A percentile compares a stretch with the other conserved stretches of the same genome.
phyloP scores from a whole-genome alignment of 148 eudicot genomes.

The Rhododendron vialii region DNA sequence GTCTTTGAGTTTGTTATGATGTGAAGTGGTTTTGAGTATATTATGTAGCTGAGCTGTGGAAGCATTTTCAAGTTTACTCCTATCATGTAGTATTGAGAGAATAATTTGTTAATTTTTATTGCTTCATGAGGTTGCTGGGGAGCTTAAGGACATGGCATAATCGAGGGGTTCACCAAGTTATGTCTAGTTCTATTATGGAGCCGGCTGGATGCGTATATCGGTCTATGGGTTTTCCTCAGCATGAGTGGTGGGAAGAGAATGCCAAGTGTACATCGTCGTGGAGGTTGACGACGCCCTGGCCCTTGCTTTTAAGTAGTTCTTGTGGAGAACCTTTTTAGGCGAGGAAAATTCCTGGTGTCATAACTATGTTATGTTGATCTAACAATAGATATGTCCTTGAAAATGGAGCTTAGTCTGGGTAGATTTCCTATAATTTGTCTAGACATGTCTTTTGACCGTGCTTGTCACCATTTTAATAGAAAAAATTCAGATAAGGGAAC shows the following conservation, averaged over 20 bases:
- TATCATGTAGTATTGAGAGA: neutral
- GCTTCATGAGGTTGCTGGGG: neutral
- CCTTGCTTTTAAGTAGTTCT: neutral
- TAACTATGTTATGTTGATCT: neutral
- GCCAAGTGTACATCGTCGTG: neutral
- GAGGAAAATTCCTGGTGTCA: neutral
- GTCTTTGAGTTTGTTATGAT: neutral
- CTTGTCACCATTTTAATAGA: neutral
- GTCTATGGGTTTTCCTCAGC: neutral
- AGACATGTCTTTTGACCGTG: neutral
- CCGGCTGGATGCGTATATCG: neutral
- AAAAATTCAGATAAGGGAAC: neutral
- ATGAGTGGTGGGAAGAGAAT: neutral
- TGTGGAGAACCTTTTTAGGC: neutral
- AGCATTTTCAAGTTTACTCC: neutral
- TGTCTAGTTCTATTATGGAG: neutral
- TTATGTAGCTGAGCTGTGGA: neutral
- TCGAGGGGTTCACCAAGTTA: neutral
- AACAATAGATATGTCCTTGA: neutral
- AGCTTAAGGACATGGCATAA: neutral
- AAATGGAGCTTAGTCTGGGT: neutral
- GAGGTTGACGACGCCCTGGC: neutral
- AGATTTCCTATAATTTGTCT: neutral
- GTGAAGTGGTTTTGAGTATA: neutral
- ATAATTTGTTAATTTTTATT: neutral